Percentiles rank a stretch among this genome's conserved stretches.
Conservation (phyloP, 2,329 filamentous ascomycete genomes). For the Arthroderma sp. region DNA sequence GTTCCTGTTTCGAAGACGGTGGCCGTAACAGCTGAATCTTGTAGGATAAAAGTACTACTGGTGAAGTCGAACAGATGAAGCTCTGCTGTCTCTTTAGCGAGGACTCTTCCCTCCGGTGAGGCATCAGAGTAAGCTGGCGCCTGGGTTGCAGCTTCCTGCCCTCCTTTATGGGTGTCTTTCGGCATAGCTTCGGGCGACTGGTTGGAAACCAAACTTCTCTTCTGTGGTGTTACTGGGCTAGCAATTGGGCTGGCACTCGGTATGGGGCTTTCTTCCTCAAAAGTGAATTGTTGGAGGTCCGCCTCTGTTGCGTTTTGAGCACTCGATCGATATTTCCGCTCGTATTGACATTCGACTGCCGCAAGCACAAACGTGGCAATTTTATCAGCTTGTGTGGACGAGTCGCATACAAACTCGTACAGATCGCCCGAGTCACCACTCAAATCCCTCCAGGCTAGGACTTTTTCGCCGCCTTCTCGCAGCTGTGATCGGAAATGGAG, state of each 20-base stretch:
- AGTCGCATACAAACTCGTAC: constrained; percentile 96
- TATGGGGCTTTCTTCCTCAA: constrained; percentile 49
- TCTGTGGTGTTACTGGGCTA: constrained; percentile 29
- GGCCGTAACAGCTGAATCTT: constrained; percentile 62
- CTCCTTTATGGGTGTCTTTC: constrained; percentile 30
- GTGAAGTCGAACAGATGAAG: constrained; percentile 88
- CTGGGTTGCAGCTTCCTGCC: constrained; percentile 20
- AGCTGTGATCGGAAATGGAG: constrained; percentile 77
- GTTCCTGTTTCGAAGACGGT: constrained; percentile 74
- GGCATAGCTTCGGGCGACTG: constrained; percentile 33
- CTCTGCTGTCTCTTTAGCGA: constrained; percentile 65
- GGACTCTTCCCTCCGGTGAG: constrained; percentile 27
- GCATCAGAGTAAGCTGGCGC: constrained; percentile 53
- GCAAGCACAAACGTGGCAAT: constrained; percentile 69
- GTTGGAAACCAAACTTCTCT: constrained; percentile 23
- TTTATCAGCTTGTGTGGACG: constrained; percentile 53
- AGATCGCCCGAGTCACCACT: constrained; percentile 88
- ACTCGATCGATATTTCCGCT: constrained; percentile 77
- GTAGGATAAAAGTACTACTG: constrained; percentile 68
- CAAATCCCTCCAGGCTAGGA: constrained; percentile 88
- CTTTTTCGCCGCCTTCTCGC: constrained; percentile 64
- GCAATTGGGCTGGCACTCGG: constrained; percentile 46
- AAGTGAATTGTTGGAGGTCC: constrained; percentile 73
- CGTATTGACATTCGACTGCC: constrained; percentile 90
- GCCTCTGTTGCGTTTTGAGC: constrained; percentile 67